Percentiles rank a stretch among this genome's conserved stretches.
Evolutionary conservation across 345 rosid species (phyloP).

Genomic region (Salix koriyanagi): DNA sequence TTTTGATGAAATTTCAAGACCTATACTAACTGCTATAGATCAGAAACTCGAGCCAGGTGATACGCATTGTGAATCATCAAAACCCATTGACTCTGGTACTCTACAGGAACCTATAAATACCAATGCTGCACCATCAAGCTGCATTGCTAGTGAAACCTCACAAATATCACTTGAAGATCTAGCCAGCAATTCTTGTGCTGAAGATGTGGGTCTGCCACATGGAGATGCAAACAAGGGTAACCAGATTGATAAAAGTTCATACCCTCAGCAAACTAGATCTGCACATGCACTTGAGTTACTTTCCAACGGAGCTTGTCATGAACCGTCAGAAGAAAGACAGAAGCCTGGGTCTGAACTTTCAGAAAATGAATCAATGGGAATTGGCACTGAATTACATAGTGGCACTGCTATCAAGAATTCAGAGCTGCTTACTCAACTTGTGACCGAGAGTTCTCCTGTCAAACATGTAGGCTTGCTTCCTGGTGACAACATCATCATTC

Average conservation of each 20-base stretch:
- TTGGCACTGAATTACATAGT: neutral
- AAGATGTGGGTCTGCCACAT: slow-evolving; percentile 11
- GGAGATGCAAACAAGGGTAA: slow-evolving; percentile 8
- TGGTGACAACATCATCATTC: slow-evolving; percentile 10
- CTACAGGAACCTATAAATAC: neutral
- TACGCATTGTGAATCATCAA: slow-evolving; percentile 11
- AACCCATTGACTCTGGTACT: slow-evolving; percentile 17
- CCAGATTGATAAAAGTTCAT: slow-evolving; percentile 14
- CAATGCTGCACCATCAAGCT: slow-evolving; percentile 7
- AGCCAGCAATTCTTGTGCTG: slow-evolving; percentile 12
- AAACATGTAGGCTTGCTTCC: slow-evolving; percentile 19
- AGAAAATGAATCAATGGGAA: slow-evolving; percentile 4
- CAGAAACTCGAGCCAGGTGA: slow-evolving; percentile 16
- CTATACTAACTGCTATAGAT: slow-evolving; percentile 1
- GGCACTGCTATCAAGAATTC: slow-evolving; percentile 1
- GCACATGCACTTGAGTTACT: neutral
- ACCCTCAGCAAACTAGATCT: slow-evolving; percentile 9
- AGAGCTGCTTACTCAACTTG: neutral
- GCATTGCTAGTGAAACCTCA: slow-evolving; percentile 13
- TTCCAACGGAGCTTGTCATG: slow-evolving; percentile 6
- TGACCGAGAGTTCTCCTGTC: slow-evolving; percentile 6
- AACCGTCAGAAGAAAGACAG: slow-evolving; percentile 15
- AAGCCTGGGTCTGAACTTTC: slow-evolving; percentile 2
- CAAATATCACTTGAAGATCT: slow-evolving; percentile 9
- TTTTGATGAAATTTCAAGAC: neutral